Percentiles rank a stretch among this genome's conserved stretches.
Conservation (phyloP, 139 green algal genomes). For the Pedinophyceae sp. region DNA sequence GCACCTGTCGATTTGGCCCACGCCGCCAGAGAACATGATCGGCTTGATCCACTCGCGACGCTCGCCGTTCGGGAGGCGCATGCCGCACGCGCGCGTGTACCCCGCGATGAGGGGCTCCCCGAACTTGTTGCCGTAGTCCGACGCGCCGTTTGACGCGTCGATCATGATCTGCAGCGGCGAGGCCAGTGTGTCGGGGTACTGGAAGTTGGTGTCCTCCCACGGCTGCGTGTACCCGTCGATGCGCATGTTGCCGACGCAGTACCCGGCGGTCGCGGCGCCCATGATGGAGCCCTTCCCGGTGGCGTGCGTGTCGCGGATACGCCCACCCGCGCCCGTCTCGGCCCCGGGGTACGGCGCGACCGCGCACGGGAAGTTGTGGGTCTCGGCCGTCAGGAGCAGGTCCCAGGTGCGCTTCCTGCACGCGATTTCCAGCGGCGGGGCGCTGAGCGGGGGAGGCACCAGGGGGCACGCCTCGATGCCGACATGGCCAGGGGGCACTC, state of each 20-base stretch:
- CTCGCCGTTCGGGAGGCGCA: constrained; percentile 68
- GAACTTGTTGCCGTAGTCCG: constrained; percentile 99
- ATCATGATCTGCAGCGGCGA: constrained; percentile 85
- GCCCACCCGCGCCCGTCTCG: constrained; percentile 88
- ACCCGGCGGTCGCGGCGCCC: constrained; percentile 79
- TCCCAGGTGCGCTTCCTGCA: constrained; percentile 85
- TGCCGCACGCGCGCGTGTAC: constrained; percentile 87
- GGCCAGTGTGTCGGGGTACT: constrained; percentile 66
- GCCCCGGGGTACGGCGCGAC: constrained; percentile 84
- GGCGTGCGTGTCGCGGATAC: constrained; percentile 96
- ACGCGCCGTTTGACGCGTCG: constrained; percentile 92
- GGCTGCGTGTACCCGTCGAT: constrained; percentile 20
- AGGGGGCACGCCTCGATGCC: too few relatives aligned
- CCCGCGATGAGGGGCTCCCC: constrained; percentile 89
- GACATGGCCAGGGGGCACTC: too few relatives aligned
- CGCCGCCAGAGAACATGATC: constrained; percentile 95
- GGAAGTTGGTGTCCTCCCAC: constrained; percentile 31
- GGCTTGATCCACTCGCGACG: constrained; percentile 96
- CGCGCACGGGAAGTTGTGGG: constrained; percentile 98
- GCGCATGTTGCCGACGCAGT: constrained; percentile 40
- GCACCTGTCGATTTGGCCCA: constrained; percentile 88
- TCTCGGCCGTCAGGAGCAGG: constrained; percentile 96
- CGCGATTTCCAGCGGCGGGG: too few relatives aligned
- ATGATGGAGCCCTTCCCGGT: constrained; percentile 94
- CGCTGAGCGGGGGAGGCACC: too few relatives aligned